Evolutionary conservation across 495 filamentous ascomycete genomes (phyloP).

Genomic region (Hypoxylon perforatum): DNA sequence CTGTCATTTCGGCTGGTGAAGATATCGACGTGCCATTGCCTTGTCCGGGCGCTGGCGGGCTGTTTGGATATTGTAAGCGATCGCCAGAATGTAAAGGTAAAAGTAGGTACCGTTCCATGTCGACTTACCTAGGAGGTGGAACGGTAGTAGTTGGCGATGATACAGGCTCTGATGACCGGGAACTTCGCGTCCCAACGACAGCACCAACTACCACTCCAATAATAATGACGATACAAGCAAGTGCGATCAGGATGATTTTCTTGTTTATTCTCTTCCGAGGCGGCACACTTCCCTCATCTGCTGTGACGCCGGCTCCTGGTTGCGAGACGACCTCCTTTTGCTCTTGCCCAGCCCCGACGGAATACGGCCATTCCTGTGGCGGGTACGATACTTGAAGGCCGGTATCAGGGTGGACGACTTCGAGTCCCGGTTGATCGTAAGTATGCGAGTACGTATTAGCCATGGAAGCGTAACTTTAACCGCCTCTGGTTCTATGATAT

Average conservation of each 20-base stretch:
- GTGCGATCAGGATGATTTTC: slow-evolving; percentile 9
- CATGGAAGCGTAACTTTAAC: slow-evolving; percentile 9
- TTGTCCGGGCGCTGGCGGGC: too few species aligned
- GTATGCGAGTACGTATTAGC: slow-evolving; percentile 2
- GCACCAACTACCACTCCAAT: slow-evolving; percentile 17
- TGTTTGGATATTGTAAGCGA: too few species aligned
- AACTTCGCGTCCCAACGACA: slow-evolving; percentile 11
- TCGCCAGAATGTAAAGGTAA: too few species aligned
- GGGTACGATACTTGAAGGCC: not conserved
- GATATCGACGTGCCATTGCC: not conserved
- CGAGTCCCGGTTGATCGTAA: slow-evolving; percentile 12
- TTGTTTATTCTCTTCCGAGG: slow-evolving; percentile 3
- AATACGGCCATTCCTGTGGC: not conserved
- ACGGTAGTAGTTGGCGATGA: not conserved
- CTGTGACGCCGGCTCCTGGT: not conserved
- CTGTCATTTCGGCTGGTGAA: slow-evolving; percentile 14
- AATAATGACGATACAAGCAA: slow-evolving; percentile 6
- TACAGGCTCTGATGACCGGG: too few species aligned
- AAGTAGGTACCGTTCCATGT: too few species aligned
- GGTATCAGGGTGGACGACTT: slow-evolving; percentile 8
- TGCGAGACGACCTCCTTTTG: not conserved
- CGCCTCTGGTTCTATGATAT: too few species aligned
- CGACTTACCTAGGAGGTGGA: not conserved
- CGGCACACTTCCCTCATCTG: not conserved
- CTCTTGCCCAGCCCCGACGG: not conserved